Percentiles rank a stretch among this genome's conserved stretches.
Conservation (phyloP, 257 asterid species). For the Craterostigma plantagineum region DNA sequence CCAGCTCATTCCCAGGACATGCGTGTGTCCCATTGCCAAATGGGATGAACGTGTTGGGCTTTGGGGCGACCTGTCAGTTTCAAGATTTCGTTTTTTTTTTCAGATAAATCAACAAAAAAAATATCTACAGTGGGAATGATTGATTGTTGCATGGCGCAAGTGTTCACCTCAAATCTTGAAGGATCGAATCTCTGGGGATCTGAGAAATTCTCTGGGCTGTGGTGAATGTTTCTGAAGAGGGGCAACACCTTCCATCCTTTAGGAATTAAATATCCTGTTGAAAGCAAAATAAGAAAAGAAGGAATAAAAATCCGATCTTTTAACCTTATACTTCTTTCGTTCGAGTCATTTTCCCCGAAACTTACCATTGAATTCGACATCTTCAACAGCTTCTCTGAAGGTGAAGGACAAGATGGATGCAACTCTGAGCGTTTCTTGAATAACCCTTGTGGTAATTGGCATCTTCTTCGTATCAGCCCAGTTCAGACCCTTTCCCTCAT, state of each 20-base stretch:
- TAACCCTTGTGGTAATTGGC: conserved; percentile 52
- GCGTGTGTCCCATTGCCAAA: conserved; percentile 88
- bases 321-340: not conserved
- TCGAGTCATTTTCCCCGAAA: too few relatives aligned
- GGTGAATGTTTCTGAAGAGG: conserved; percentile 80
- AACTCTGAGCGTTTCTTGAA: conserved; percentile 66
- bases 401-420: conserved; percentile 61
- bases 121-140: not conserved
- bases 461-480: conserved; percentile 53
- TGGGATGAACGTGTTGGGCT: conserved; percentile 88
- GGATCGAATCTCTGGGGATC: conserved; percentile 95
- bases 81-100: not conserved
- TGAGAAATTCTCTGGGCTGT: conserved; percentile 63
- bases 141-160: too few relatives aligned
- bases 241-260: conserved; percentile 98
- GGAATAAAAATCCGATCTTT: not conserved
- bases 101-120: conserved; percentile 1
- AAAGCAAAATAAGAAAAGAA: too few relatives aligned
- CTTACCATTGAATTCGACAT: conserved; percentile 58
- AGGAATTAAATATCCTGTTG: conserved; percentile 70
- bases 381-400: conserved; percentile 73
- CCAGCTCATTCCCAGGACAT: conserved; percentile 87
- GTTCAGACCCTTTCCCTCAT: conserved; percentile 23
- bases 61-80: conserved; percentile 47
- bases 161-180: conserved; percentile 82